Evolutionary conservation across 1,284 basidiomycete genomes (phyloP), one percentile per base, ranked within the genome.

Genomic region (Trichosporon ovoides): DNA sequence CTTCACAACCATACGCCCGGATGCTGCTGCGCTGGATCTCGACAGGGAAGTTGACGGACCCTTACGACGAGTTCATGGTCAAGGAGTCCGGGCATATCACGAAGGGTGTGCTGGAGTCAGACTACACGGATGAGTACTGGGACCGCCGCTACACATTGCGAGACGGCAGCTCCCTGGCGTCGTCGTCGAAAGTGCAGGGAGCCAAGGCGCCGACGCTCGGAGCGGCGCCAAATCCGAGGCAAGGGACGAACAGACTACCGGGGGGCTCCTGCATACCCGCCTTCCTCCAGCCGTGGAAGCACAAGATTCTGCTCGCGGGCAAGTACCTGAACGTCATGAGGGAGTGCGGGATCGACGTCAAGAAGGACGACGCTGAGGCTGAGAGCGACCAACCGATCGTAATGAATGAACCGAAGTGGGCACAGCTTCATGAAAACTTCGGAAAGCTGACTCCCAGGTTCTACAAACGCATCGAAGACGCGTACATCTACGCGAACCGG

Each of bases 41-140:
- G 20, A 88, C 85, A 0, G 92, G 92, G 14, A 82, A 85, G 58
- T 80, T 97, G 16, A 80, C 84, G 3, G 93, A 97, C 74, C 88
- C 89, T 1, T 91, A 91, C 72, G 91, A 94, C 67, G 93, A 97
- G 76, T 82, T 96, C 68, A 86, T 93, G 74, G 88, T 96, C 59
- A 89, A 89, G 72, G 93, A 94, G 77, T 89, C 87, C 77, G 89
- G 88, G 68, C 90, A 89, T 67, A 94, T 96, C 67, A 86, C 89
- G 69, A 84, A 89, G 56, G 89, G 88, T 7, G 88, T 87, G 43
- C 77, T 96, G 65, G 91, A 94, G 69, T 83, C 87, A 76, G 93
- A 96, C 75, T 96, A 93, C 77, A 93, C 89, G 6, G 93, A 97
- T 71, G 92, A 96, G 69, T 96, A 96, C 74, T 97, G 93, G 93